Evolutionary conservation across 2,329 filamentous ascomycete species (phyloP).

Genomic region (Fusarium heterosporum): DNA sequence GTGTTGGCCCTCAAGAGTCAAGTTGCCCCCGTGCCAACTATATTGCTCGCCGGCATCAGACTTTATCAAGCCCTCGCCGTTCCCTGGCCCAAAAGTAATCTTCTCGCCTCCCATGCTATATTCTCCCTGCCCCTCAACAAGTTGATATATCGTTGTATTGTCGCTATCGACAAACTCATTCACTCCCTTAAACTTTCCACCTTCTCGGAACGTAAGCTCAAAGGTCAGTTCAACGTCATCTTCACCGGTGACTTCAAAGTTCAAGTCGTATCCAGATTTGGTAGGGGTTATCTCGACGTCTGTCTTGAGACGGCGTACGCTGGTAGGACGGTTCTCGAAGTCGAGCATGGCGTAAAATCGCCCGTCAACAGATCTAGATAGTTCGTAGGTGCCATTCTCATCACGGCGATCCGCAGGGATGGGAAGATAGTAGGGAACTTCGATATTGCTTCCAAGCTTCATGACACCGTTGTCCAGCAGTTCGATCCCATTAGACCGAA

Average conservation of each 20-base stretch:
- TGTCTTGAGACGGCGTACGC: conserved; percentile 20
- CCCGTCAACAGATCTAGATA: conserved; percentile 13
- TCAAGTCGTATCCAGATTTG: conserved; percentile 11
- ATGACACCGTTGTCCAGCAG: not conserved
- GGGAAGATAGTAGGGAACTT: conserved; percentile 21
- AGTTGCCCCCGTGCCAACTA: conserved; percentile 15
- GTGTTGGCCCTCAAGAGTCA: conserved; percentile 10
- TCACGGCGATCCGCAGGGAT: conserved; percentile 8
- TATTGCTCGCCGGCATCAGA: conserved; percentile 26
- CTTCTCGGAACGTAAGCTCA: conserved; percentile 23
- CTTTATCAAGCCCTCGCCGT: not conserved
- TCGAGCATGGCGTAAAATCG: conserved; percentile 26
- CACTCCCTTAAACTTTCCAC: conserved; percentile 21
- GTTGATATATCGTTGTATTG: conserved; percentile 7
- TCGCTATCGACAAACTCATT: conserved; percentile 17
- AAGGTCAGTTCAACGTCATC: conserved; percentile 29
- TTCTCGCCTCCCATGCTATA: not conserved
- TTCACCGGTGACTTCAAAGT: conserved; percentile 21
- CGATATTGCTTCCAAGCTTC: conserved; percentile 11
- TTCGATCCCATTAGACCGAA: conserved; percentile 27
- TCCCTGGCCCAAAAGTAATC: conserved; percentile 13
- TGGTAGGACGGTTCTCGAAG: conserved; percentile 15
- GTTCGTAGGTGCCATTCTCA: conserved; percentile 16
- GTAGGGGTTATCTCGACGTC: conserved; percentile 16
- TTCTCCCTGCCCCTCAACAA: conserved; percentile 11